Base-by-base conservation (phyloP, 768 basidiomycete genomes). In the Dioszegia crocea region DNA sequence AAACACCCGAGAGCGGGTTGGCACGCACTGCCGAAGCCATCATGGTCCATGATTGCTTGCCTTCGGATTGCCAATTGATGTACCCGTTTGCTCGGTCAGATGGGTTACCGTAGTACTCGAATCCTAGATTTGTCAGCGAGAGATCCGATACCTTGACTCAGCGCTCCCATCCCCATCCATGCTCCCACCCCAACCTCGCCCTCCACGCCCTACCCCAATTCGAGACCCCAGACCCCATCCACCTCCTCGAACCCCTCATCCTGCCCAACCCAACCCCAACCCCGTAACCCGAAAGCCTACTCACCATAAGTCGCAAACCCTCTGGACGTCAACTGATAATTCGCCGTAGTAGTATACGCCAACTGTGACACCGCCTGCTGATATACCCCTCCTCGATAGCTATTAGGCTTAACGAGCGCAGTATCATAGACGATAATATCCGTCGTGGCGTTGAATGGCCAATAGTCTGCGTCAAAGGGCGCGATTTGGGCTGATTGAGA, bases 61-160 rank as follows among this genome's bases (percentile, higher is more conserved):
- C 86, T 59, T 85, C 80, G 60, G 84, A 83, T 47, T 83, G 85
- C 92, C 93, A 97, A 2, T 88, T 87, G 52, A 96, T 84, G 68
- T 88, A 89, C 10, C 88, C 88, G n/a, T 84, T 79, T 6, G 80
- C 63, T 17, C 87, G 80, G 55, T 84, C 66, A 48, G 77, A 83
- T n/a, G 85, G 85, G 73, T 91, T 81, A 38, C 85, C 83, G 83
- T 84, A 91, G 80, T 83, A 88, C 74, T 96, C 93, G 65, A 83
- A 88, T 0, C 84, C 82, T 83, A 83, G 6, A 33, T 80, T 78
- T 65, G 50, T 80, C 79, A 66, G 84, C 80, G 54, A 86, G 80
- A 6, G 46, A 14, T 57, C 14, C 33, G 33, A 14, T 14, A 33
- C 17, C 33, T n/a, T n/a, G n/a, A n/a, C n/a, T n/a, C n/a, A n/a